Base-by-base conservation (phyloP, 2,329 filamentous ascomycete genomes). In the Tolypocladium album region DNA sequence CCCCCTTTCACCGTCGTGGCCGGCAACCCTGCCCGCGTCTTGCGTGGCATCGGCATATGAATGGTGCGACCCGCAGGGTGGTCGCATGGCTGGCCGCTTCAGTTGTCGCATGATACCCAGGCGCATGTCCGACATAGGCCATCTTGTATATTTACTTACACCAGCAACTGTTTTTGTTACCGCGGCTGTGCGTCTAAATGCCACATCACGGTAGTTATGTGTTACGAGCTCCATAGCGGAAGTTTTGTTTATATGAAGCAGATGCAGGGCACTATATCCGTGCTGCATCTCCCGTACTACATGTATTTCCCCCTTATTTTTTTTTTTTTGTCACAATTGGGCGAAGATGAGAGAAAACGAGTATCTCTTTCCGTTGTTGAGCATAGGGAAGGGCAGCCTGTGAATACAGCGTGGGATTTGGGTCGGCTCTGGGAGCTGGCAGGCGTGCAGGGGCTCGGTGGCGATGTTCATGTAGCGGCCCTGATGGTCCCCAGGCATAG, bases 1-100 rank as follows among this genome's bases (percentile, higher is more conserved):
- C 83, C 85, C 1, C 82, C 82, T 4, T 89, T 86, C 64, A 85
- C 81, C n/a, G 79, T 89, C 58, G 86, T 86, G 17, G 86, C 82
- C 47, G 88, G 88, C 12, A 90, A 90, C 65, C 88, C 88, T 13
- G 87, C 86, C 6, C 79, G 79, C 58, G 77, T 89, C 56, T 72
- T 78, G 40, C 76, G 78, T 45, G 78, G 76, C 57, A 68, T 74
- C 56, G 69, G 70, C 56, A 69, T 72, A 36, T 53, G 67, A 67
- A 50, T 67, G 68, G 61, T 71, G 64, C 69, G 57, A 13, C 24
- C 34, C 34, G 8, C 45, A 24, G 22, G 58, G 43, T 22, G 53
- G 58, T 42, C 53, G 53, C 58, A 50, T 36, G 38, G 56, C 47
- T 38, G 58, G 59, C 58, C 56, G 52, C 62, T 56, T 58, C 60